Conservation (phyloP, 1,284 basidiomycete genomes). For the Trichosporon asahii region DNA sequence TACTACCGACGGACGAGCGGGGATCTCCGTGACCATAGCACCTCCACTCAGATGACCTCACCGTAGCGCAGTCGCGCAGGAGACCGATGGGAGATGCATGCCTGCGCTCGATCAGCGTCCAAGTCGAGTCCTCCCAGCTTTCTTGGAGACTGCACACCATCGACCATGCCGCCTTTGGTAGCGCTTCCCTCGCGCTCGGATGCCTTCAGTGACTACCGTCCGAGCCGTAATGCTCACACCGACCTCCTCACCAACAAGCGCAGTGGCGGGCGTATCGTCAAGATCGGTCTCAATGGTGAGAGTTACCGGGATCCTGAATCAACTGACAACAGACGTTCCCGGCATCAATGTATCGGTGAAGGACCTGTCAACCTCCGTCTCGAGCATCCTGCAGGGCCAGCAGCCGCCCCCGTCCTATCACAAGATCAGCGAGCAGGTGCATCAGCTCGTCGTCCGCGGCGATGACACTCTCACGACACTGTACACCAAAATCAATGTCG, state of each 20-base stretch:
- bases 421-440: slow-evolving; percentile 30
- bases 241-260: slow-evolving; percentile 31
- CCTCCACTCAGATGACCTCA: slow-evolving; percentile 8
- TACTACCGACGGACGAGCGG: neutral
- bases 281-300: slow-evolving; percentile 28
- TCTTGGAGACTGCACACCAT: neutral
- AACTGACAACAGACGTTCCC: neutral
- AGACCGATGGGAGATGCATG: neutral
- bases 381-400: slow-evolving; percentile 30
- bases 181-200: slow-evolving; percentile 26
- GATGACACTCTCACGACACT: slow-evolving; percentile 22
- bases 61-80: neutral
- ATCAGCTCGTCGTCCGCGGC: slow-evolving; percentile 28
- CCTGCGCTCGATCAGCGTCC: neutral
- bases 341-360: neutral
- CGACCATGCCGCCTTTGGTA: slow-evolving; percentile 33
- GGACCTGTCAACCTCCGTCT: slow-evolving; percentile 14
- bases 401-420: slow-evolving; percentile 33
- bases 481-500: slow-evolving; percentile 28
- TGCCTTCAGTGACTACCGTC: slow-evolving; percentile 39
- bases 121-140: neutral
- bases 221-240: slow-evolving; percentile 40
- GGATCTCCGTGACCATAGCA: neutral
- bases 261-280: slow-evolving; percentile 21
- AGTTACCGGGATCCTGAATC: neutral